Conservation (phyloP, 2,329 filamentous ascomycete genomes). For the Diaporthe nobilis region DNA sequence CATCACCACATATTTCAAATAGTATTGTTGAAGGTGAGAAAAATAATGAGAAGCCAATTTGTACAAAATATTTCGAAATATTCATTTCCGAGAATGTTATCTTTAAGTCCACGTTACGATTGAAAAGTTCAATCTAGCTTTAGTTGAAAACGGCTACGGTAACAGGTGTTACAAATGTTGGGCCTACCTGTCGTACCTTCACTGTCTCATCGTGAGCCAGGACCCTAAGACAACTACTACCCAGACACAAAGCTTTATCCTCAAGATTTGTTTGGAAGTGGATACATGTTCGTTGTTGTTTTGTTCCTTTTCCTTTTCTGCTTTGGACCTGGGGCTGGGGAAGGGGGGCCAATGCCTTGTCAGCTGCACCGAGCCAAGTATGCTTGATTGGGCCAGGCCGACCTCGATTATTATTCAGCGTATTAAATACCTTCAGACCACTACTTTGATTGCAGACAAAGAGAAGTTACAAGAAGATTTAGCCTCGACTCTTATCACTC, state of each 20-base stretch:
- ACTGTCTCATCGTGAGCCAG: background rate
- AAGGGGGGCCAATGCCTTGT: too few relatives aligned
- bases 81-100: background rate
- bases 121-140: too few relatives aligned
- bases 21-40: too few relatives aligned
- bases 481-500: background rate
- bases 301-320: background rate
- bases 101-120: background rate
- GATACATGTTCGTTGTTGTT: background rate
- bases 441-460: background rate
- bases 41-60: too few relatives aligned
- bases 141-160: too few relatives aligned
- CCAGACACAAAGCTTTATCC: background rate
- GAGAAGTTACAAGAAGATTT: background rate
- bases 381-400: background rate
- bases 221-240: background rate
- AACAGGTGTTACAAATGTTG: too few relatives aligned
- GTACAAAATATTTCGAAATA: too few relatives aligned
- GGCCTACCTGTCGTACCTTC: background rate
- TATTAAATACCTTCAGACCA: background rate
- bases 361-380: background rate
- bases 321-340: too few relatives aligned
- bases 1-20: background rate
- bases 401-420: background rate
- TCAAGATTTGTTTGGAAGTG: background rate